These are phyloP conservation scores for Malus asiatica DNA, from an alignment of 306 rosid genomes.

Conservation along the genomic window DNA sequence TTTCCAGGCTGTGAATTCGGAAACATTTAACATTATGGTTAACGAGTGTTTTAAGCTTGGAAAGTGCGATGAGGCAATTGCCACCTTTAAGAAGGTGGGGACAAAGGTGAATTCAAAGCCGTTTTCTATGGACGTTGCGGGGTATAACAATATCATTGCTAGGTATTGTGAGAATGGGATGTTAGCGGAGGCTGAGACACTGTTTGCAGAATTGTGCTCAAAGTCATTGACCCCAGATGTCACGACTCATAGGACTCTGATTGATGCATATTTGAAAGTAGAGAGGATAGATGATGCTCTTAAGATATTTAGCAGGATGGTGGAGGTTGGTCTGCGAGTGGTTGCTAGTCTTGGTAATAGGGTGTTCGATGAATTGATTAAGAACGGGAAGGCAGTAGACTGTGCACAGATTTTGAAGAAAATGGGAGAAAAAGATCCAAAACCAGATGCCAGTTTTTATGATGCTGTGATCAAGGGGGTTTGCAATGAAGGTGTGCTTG, in stretches of 20 bases:
- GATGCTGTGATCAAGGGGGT: slow-evolving; percentile 85
- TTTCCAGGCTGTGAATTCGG: slow-evolving; percentile 82
- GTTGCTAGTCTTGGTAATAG: slow-evolving; percentile 70
- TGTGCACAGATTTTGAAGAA: slow-evolving; percentile 73
- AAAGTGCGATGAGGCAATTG: slow-evolving; percentile 44
- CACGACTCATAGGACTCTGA: slow-evolving; percentile 63
- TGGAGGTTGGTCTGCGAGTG: slow-evolving; percentile 76
- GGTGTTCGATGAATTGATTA: slow-evolving; percentile 68
- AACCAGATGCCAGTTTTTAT: slow-evolving; percentile 79
- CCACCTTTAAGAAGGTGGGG: slow-evolving; percentile 76
- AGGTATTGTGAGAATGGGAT: slow-evolving; percentile 70
- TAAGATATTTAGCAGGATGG: slow-evolving; percentile 69
- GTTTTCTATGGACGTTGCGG: slow-evolving; percentile 88
- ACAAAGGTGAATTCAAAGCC: slow-evolving; percentile 61
- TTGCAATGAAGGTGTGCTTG: slow-evolving; percentile 52
- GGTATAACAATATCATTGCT: slow-evolving; percentile 75
- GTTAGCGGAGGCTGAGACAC: slow-evolving; percentile 59
- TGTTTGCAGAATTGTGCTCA: slow-evolving; percentile 62
- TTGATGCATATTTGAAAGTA: slow-evolving; percentile 63
- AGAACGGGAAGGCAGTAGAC: slow-evolving; percentile 56
- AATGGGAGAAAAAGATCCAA: slow-evolving; percentile 91
- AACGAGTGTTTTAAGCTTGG: slow-evolving; percentile 72
- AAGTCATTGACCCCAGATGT: slow-evolving; percentile 84
- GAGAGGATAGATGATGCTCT: slow-evolving; percentile 68
- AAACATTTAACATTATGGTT: slow-evolving; percentile 81